A percentile compares a stretch with the other conserved stretches of the same genome.
Evolutionary conservation across 108 stramenopile species (phyloP).

Genomic region (Chaetoceros muelleri): DNA sequence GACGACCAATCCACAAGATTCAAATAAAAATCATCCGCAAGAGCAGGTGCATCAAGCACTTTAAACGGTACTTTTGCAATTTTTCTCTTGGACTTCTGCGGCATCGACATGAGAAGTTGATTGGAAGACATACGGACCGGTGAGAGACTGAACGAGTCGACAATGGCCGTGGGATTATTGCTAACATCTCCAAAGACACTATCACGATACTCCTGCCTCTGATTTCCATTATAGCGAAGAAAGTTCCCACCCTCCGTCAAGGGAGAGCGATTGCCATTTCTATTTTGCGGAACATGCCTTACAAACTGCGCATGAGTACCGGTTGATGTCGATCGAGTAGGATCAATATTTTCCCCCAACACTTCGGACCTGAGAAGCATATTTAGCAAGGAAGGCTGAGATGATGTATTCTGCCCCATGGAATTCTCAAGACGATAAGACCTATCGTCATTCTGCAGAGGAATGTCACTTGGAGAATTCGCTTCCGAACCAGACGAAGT

Average conservation of each 20-base stretch:
- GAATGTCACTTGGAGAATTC: background rate
- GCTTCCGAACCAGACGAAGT: constrained; percentile 3
- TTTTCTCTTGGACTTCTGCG: constrained; percentile 56
- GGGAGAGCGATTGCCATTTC: constrained; percentile 10
- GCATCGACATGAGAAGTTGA: constrained; percentile 45
- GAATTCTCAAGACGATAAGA: background rate
- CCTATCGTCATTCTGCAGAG: background rate
- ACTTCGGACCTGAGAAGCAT: constrained; percentile 70
- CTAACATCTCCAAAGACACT: constrained; percentile 20
- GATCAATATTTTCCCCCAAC: constrained; percentile 71
- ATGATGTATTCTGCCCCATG: constrained; percentile 3
- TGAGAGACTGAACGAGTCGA: constrained; percentile 69
- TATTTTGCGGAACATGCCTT: too few species aligned
- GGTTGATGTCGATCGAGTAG: constrained; percentile 12
- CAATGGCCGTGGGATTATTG: constrained; percentile 34
- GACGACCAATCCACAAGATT: constrained; percentile 96
- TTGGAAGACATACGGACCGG: constrained; percentile 47
- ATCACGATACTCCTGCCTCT: constrained; percentile 43
- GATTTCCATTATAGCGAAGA: constrained; percentile 49
- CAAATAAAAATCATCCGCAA: constrained; percentile 98
- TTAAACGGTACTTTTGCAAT: constrained; percentile 94
- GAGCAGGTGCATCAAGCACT: constrained; percentile 96
- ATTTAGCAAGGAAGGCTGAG: constrained; percentile 51
- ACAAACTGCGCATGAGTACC: too few species aligned
- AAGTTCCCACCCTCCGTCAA: constrained; percentile 53